Conservation (phyloP, 352 stramenopile genomes). For the Globisporangium heterothallicum region DNA sequence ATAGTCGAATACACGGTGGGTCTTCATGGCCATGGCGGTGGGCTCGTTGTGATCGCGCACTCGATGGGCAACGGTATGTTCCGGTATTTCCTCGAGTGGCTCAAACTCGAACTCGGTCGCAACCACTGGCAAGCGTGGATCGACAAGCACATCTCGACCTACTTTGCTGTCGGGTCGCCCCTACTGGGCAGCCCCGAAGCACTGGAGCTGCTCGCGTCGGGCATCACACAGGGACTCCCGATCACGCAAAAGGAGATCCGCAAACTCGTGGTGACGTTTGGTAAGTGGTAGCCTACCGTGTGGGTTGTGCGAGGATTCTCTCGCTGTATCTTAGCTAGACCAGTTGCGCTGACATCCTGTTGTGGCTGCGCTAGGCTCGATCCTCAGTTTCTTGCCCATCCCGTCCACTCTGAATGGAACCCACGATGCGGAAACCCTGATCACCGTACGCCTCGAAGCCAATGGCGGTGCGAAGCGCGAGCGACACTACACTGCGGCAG, state of each 20-base stretch:
- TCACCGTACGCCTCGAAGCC: conserved; percentile 38
- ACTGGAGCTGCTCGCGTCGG: conserved; percentile 63
- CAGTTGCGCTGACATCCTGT: background rate
- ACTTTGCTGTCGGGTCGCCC: conserved; percentile 69
- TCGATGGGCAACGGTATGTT: conserved; percentile 81
- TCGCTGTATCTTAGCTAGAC: no score
- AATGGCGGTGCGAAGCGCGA: conserved; percentile 12
- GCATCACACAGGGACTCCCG: conserved; percentile 56
- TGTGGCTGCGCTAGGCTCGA: conserved; percentile 30
- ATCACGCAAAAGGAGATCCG: conserved; percentile 62
- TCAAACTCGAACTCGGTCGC: conserved; percentile 64
- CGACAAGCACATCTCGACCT: conserved; percentile 65
- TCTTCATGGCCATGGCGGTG: conserved; percentile 33
- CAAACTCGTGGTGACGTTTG: conserved; percentile 67
- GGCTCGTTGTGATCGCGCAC: conserved; percentile 73
- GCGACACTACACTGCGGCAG: conserved; percentile 56
- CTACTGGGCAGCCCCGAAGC: conserved; percentile 65
- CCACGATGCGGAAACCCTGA: conserved; percentile 51
- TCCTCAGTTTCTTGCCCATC: conserved; percentile 70
- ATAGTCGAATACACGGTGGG: conserved; percentile 58
- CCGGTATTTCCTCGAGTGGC: conserved; percentile 79
- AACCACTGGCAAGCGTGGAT: conserved; percentile 78
- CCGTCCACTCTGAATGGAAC: conserved; percentile 38
- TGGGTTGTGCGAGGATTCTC: no score
- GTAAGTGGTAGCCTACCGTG: no score